phyloP scores from a whole-genome alignment of 148 eudicot genomes.

The Chenopodium formosanum region DNA sequence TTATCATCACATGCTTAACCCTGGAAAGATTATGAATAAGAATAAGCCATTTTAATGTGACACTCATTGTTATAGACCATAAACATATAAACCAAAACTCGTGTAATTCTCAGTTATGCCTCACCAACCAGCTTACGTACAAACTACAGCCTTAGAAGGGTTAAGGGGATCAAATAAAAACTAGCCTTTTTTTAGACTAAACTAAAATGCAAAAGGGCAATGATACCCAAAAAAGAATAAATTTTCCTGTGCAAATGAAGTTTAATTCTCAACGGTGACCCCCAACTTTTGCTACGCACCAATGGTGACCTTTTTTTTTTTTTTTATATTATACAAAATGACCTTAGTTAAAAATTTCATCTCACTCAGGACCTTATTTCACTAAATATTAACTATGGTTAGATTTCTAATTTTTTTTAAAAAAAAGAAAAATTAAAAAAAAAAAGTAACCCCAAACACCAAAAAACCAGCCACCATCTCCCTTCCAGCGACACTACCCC shows the following conservation, averaged over 20 bases:
- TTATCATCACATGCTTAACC: conserved; percentile 81
- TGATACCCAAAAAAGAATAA: not conserved
- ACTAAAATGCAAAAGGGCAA: not conserved
- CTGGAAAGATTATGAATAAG: conserved; percentile 38
- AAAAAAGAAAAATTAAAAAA: too few relatives aligned
- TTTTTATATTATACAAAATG: too few relatives aligned
- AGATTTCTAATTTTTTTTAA: too few relatives aligned
- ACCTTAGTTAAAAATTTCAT: too few relatives aligned
- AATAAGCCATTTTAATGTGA: not conserved
- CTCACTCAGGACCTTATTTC: too few relatives aligned
- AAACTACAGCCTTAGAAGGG: not conserved
- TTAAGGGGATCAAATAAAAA: not conserved
- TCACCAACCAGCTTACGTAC: not conserved
- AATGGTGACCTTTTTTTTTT: too few relatives aligned
- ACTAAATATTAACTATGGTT: too few relatives aligned
- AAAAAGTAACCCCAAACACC: too few relatives aligned
- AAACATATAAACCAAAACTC: not conserved
- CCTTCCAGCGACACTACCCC: too few relatives aligned
- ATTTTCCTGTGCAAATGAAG: not conserved
- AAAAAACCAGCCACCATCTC: too few relatives aligned
- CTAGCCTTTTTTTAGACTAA: not conserved
- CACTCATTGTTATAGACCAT: not conserved
- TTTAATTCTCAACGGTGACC: too few relatives aligned
- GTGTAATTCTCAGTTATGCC: not conserved
- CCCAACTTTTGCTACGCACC: too few relatives aligned